Conservation (phyloP, 2,329 filamentous ascomycete species). For the Pleoardoris graminearum region DNA sequence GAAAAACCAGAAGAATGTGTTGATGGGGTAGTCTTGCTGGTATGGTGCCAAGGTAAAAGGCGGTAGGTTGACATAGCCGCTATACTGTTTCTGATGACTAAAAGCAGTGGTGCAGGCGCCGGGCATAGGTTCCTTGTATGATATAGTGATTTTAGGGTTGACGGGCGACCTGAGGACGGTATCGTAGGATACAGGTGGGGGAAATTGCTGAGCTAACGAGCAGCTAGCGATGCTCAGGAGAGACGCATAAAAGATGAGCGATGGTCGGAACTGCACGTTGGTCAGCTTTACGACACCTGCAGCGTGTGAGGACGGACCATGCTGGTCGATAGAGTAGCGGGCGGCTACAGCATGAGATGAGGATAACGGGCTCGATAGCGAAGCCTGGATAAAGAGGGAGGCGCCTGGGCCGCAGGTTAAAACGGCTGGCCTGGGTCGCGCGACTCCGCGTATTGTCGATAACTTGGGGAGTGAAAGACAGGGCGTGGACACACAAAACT, state of each 20-base stretch:
- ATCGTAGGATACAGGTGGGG: conserved; percentile 45
- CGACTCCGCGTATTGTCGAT: conserved; percentile 5
- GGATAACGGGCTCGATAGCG: conserved; percentile 14
- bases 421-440: conserved; percentile 1
- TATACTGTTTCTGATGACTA: conserved; percentile 67
- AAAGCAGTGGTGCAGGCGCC: conserved; percentile 69
- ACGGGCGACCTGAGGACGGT: conserved; percentile 65
- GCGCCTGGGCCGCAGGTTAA: conserved; percentile 4
- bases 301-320: conserved; percentile 15
- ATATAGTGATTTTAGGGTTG: conserved; percentile 66
- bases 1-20: conserved; percentile 70
- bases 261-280: conserved; percentile 51
- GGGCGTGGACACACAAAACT: neutral
- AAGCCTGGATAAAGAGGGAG: conserved; percentile 13
- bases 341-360: conserved; percentile 19
- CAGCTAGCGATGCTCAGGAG: conserved; percentile 14
- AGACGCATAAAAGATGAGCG: conserved; percentile 22
- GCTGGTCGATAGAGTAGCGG: conserved; percentile 9
- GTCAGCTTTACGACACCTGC: neutral
- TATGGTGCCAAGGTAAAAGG: conserved; percentile 52
- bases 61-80: conserved; percentile 69
- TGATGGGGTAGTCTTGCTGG: conserved; percentile 27
- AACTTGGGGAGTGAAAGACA: neutral
- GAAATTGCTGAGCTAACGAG: conserved; percentile 47
- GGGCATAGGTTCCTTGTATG: conserved; percentile 64